Percentiles rank a stretch among this genome's conserved stretches.
Evolutionary conservation across 1,284 basidiomycete genomes (phyloP).

Genomic region (Heterobasidion parviporum): DNA sequence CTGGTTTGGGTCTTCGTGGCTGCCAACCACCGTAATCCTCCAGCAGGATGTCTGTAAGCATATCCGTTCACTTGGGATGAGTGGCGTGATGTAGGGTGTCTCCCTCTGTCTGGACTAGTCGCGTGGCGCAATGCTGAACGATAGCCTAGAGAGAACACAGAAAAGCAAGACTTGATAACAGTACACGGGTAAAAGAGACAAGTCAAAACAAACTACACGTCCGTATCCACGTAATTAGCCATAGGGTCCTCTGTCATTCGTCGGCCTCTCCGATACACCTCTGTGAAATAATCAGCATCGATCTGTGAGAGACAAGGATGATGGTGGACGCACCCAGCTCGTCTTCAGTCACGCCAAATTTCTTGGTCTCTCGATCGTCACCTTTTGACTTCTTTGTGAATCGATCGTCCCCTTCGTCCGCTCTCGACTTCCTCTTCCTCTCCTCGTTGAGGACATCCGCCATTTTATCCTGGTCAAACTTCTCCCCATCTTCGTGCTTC

Average conservation of each 20-base stretch:
- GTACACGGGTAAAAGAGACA: background rate
- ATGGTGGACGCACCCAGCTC: conserved; percentile 64
- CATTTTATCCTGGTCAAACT: conserved; percentile 62
- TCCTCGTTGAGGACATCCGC: conserved; percentile 71
- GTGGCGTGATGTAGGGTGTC: no score
- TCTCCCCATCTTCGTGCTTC: conserved; percentile 53
- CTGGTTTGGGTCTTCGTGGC: no score
- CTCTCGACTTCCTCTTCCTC: conserved; percentile 66
- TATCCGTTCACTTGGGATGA: no score
- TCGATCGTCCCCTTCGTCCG: conserved; percentile 45
- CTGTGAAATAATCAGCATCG: conserved; percentile 31
- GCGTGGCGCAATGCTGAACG: no score
- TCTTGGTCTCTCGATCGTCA: conserved; percentile 37
- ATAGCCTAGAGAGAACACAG: no score
- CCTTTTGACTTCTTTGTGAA: conserved; percentile 57
- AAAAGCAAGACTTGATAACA: background rate
- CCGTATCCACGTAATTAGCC: conserved; percentile 73
- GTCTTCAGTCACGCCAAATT: conserved; percentile 83
- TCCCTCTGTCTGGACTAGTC: no score
- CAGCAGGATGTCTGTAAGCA: no score
- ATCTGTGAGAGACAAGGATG: conserved; percentile 6
- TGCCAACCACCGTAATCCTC: no score
- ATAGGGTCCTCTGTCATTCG: conserved; percentile 78
- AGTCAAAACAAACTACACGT: conserved; percentile 17
- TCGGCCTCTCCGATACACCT: conserved; percentile 77